phyloP scores from a whole-genome alignment of 768 basidiomycete genomes.

The Trametes cingulata region DNA sequence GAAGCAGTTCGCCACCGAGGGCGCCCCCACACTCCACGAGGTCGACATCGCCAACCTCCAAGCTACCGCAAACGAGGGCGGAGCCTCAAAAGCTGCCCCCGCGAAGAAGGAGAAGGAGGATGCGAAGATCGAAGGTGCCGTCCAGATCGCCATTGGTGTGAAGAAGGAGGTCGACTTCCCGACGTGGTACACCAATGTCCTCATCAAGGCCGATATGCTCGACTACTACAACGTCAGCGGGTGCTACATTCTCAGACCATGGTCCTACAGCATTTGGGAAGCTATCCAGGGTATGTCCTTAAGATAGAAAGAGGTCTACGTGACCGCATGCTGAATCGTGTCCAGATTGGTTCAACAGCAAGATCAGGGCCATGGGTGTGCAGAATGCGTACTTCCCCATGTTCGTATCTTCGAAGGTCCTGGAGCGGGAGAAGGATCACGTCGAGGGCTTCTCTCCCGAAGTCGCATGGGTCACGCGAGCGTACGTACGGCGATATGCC shows the following conservation, averaged over 20 bases:
- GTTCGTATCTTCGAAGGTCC: conserved; percentile 90
- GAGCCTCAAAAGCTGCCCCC: conserved; percentile 37
- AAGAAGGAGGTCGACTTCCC: conserved; percentile 97
- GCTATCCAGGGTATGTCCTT: conserved; percentile 75
- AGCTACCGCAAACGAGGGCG: conserved; percentile 41
- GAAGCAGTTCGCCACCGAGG: conserved; percentile 65
- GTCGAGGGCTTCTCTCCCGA: conserved; percentile 99
- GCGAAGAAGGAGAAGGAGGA: conserved; percentile 64
- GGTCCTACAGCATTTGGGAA: conserved; percentile 98
- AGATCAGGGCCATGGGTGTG: conserved; percentile 93
- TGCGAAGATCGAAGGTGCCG: conserved; percentile 82
- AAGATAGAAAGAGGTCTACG: neutral
- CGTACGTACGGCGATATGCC: conserved; percentile 51
- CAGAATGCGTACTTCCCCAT: conserved; percentile 99
- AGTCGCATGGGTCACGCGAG: conserved; percentile 99
- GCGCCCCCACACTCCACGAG: conserved; percentile 58
- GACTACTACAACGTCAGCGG: conserved; percentile 99
- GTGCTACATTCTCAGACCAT: conserved; percentile 97
- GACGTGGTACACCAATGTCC: conserved; percentile 92
- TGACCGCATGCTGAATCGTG: conserved; percentile 1
- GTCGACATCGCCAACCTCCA: conserved; percentile 72
- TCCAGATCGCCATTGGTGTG: conserved; percentile 91
- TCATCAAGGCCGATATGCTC: conserved; percentile 97
- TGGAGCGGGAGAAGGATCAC: conserved; percentile 97
- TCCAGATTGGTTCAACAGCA: conserved; percentile 87